Conservation (phyloP, 805 yeast species). For the Danielia reshetovae region DNA sequence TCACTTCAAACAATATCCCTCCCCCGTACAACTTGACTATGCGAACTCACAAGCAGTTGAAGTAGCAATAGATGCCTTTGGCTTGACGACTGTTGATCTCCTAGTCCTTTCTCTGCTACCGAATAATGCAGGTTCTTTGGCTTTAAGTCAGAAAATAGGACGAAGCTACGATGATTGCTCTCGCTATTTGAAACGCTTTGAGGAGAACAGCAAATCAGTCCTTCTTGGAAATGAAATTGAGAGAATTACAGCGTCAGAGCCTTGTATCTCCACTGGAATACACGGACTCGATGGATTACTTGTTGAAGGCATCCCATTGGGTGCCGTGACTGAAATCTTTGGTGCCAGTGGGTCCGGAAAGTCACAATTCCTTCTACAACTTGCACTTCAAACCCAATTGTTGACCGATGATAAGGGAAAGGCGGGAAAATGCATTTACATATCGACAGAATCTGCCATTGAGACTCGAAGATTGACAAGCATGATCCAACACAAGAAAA, state of each 20-base stretch:
- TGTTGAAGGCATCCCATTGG: slow-evolving; percentile 12
- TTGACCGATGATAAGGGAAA: neutral
- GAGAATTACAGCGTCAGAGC: too few species aligned
- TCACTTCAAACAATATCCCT: neutral
- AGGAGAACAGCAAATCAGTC: too few species aligned
- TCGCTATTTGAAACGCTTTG: neutral
- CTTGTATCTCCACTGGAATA: slow-evolving; percentile 9
- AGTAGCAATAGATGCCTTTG: too few species aligned
- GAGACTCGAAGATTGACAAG: slow-evolving; percentile 57
- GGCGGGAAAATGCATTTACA: slow-evolving; percentile 43
- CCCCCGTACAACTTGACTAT: too few species aligned
- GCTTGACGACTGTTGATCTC: neutral
- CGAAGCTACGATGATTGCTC: neutral
- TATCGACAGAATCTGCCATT: slow-evolving; percentile 73
- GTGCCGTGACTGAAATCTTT: slow-evolving; percentile 57
- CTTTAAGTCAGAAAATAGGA: neutral
- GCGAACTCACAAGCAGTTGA: too few species aligned
- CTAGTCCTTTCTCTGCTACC: neutral
- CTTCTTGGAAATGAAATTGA: too few species aligned
- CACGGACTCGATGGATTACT: slow-evolving; percentile 6
- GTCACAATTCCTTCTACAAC: slow-evolving; percentile 70
- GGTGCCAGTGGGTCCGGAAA: slow-evolving; percentile 89
- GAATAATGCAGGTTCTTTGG: neutral
- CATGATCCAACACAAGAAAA: slow-evolving; percentile 15
- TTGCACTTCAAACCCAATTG: slow-evolving; percentile 54